Evolutionary conservation across 148 eudicot genomes (phyloP).

Genomic region (Euryodendron excelsum): DNA sequence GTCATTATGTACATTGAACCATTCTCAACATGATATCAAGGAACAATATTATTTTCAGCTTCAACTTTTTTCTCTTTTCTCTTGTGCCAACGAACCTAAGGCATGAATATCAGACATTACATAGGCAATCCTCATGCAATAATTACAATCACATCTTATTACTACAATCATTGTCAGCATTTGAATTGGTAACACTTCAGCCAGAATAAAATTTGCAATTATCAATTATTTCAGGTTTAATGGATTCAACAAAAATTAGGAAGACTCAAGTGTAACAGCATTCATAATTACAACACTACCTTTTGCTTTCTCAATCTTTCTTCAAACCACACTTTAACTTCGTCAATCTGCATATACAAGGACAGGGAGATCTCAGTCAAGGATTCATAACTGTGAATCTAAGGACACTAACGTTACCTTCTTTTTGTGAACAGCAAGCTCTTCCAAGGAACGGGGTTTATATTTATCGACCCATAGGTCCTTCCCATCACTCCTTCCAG

Average conservation of each 20-base stretch:
- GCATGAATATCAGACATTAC: background rate
- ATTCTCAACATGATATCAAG: background rate
- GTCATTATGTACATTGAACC: background rate
- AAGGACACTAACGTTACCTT: slow-evolving; percentile 48
- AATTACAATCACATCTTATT: background rate
- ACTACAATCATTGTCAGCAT: background rate
- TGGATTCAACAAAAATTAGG: background rate
- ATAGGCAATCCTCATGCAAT: background rate
- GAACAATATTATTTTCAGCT: background rate
- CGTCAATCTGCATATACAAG: slow-evolving; percentile 72
- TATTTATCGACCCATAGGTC: slow-evolving; percentile 87
- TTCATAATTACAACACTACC: slow-evolving; percentile 36
- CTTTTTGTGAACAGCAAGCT: slow-evolving; percentile 89
- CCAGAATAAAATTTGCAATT: background rate
- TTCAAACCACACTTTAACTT: slow-evolving; percentile 76
- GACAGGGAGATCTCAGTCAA: slow-evolving; percentile 2
- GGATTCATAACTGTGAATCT: slow-evolving; percentile 4
- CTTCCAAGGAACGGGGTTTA: slow-evolving; percentile 68
- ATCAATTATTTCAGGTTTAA: background rate
- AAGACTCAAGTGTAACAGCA: background rate
- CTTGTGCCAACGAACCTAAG: background rate
- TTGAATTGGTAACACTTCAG: background rate
- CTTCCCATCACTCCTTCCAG: slow-evolving; percentile 27
- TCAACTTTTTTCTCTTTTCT: background rate
- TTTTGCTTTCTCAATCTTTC: slow-evolving; percentile 45